These are phyloP conservation scores for Pneumocystis canis DNA, from an alignment of 1,139 yeast genomes.

Conservation along the genomic window DNA sequence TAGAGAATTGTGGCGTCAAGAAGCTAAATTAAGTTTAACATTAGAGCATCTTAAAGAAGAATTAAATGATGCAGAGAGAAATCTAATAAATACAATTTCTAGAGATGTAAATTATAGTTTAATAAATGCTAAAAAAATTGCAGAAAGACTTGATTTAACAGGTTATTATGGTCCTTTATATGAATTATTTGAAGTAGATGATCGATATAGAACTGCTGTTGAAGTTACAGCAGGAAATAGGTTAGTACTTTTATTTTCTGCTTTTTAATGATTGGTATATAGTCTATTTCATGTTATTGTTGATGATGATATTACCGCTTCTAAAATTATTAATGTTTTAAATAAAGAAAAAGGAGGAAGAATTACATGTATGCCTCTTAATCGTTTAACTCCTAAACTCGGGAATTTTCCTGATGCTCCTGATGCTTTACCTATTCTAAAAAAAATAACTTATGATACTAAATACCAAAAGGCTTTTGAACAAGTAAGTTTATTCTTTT, in stretches of 20 bases:
- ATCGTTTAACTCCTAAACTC: constrained; percentile 38
- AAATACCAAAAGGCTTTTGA: constrained; percentile 47
- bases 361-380: constrained; percentile 80
- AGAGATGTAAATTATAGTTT: constrained; percentile 56
- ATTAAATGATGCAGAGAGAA: constrained; percentile 36
- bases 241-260: neutral
- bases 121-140: constrained; percentile 47
- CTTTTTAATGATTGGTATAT: neutral
- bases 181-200: constrained; percentile 65
- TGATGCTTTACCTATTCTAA: constrained; percentile 53
- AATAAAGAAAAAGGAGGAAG: constrained; percentile 61
- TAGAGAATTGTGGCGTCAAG: constrained; percentile 57
- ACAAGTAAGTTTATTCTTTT: constrained; percentile 27
- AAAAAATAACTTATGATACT: constrained; percentile 48
- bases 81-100: constrained; percentile 35
- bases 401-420: constrained; percentile 38
- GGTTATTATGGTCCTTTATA: constrained; percentile 77
- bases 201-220: constrained; percentile 69
- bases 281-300: constrained; percentile 80
- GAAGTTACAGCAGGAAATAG: constrained; percentile 75
- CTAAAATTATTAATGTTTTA: constrained; percentile 61
- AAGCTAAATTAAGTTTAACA: constrained; percentile 45
- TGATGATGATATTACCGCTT: constrained; percentile 74
- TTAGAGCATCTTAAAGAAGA: constrained; percentile 40
- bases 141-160: constrained; percentile 39